Evolutionary conservation across 2,329 filamentous ascomycete species (phyloP).

Genomic region (Penicillium sclerotiorum): DNA sequence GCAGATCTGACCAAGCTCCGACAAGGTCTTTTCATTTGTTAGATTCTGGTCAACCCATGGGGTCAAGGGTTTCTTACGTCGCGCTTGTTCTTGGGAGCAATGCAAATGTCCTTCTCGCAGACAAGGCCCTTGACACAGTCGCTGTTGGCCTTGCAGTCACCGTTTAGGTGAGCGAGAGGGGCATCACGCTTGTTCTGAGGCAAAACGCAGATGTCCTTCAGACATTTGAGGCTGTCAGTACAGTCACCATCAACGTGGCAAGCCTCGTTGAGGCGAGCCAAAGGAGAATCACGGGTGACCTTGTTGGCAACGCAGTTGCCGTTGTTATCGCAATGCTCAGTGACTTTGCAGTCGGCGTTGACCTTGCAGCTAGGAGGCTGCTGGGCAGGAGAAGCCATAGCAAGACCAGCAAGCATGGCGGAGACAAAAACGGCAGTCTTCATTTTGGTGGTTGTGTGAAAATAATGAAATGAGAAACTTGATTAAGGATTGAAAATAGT

Average conservation of each 20-base stretch:
- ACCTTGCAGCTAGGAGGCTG: constrained; percentile 7
- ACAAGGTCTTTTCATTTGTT: constrained; percentile 1
- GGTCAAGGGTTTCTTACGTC: too few species aligned
- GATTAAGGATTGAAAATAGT: background rate
- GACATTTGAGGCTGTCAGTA: background rate
- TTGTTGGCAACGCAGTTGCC: constrained; percentile 9
- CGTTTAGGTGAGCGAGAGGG: constrained; percentile 2
- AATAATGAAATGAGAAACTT: background rate
- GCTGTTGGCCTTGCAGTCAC: constrained; percentile 6
- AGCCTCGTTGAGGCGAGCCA: constrained; percentile 5
- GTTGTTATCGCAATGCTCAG: constrained; percentile 4
- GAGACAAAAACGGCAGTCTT: constrained; percentile 10
- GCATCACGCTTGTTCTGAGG: constrained; percentile 6
- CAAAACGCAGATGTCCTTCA: constrained; percentile 3
- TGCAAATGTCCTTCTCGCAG: constrained; percentile 6
- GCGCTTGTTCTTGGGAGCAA: constrained; percentile 9
- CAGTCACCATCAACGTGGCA: constrained; percentile 7
- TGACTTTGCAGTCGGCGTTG: constrained; percentile 9
- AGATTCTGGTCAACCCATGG: too few species aligned
- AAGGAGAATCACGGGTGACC: constrained; percentile 2
- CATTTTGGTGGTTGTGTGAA: constrained; percentile 1
- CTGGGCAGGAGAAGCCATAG: constrained; percentile 10
- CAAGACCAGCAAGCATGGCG: constrained; percentile 7
- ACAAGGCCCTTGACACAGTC: constrained; percentile 9
- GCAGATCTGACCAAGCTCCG: constrained; percentile 5